Evolutionary conservation across 1,284 basidiomycete species (phyloP).

Genomic region (Naganishia cerealis): DNA sequence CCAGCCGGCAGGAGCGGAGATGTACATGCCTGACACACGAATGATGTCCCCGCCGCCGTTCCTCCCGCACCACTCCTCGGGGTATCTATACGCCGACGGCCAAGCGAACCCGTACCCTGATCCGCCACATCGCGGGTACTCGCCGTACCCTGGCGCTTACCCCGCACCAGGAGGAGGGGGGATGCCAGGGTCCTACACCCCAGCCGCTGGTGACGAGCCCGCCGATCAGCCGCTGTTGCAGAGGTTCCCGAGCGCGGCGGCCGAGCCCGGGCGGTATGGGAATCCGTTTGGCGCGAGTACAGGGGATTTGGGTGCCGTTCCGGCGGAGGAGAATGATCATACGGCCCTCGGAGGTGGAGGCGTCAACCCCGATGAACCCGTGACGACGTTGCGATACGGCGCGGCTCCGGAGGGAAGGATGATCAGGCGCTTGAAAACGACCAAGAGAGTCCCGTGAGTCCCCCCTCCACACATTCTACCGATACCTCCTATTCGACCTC

Average conservation of each 20-base stretch:
- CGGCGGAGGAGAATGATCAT: not conserved
- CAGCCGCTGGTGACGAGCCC: conserved; percentile 13
- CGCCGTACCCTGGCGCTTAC: conserved; percentile 5
- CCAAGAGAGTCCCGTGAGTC: conserved; percentile 77
- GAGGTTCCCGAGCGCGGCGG: not conserved
- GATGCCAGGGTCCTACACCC: conserved; percentile 16
- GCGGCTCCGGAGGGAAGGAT: conserved; percentile 75
- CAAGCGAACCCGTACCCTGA: conserved; percentile 13
- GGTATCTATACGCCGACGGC: conserved; percentile 18
- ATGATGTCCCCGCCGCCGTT: conserved; percentile 32
- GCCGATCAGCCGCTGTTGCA: conserved; percentile 31
- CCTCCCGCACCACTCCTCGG: conserved; percentile 17
- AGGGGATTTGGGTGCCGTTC: conserved; percentile 2
- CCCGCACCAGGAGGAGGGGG: not conserved
- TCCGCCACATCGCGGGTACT: not conserved
- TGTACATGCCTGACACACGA: conserved; percentile 32
- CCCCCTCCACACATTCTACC: not conserved
- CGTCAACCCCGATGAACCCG: conserved; percentile 45
- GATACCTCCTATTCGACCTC: not conserved
- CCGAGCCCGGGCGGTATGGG: conserved; percentile 26
- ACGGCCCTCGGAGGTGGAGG: not conserved
- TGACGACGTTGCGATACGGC: conserved; percentile 63
- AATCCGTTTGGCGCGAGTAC: conserved; percentile 16
- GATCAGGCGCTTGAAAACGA: conserved; percentile 81
- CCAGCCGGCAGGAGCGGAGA: conserved; percentile 21